phyloP scores from a whole-genome alignment of 164 flowering plant species.

The Annona cherimola region DNA sequence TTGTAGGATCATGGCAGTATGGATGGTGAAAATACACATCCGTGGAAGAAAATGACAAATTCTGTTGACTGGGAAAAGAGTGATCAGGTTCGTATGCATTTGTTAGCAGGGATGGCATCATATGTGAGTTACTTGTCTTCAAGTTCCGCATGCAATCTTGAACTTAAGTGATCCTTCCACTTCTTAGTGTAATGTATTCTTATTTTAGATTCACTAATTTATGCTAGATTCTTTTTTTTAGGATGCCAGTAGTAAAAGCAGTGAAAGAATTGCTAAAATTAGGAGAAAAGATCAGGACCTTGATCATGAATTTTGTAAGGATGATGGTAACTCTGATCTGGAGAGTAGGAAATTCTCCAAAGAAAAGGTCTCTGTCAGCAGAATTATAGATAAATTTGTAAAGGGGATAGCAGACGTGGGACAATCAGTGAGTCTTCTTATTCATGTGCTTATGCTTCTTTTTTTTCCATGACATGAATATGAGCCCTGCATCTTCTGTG shows the following conservation, averaged over 20 bases:
- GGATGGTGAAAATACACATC: no score
- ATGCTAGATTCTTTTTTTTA: background rate
- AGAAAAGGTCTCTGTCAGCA: slow-evolving; percentile 1
- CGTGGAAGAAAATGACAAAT: background rate
- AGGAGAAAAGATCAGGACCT: background rate
- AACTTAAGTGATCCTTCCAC: background rate
- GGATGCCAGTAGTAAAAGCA: background rate
- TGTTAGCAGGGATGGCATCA: background rate
- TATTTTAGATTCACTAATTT: background rate
- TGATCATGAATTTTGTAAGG: background rate
- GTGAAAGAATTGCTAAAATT: background rate
- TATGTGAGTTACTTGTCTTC: background rate
- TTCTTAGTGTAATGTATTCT: background rate
- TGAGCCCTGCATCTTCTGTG: background rate
- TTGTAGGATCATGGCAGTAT: no score
- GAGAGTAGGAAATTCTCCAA: background rate
- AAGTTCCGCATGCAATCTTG: background rate
- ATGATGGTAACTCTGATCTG: background rate
- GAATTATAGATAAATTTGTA: background rate
- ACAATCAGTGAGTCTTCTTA: background rate
- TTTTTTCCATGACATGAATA: background rate
- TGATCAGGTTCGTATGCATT: background rate
- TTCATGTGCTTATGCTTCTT: background rate
- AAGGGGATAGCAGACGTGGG: background rate
- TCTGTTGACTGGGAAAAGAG: background rate